Base-by-base conservation (phyloP, 192 early-diverging fungal species). In the Geranomyces variabilis region DNA sequence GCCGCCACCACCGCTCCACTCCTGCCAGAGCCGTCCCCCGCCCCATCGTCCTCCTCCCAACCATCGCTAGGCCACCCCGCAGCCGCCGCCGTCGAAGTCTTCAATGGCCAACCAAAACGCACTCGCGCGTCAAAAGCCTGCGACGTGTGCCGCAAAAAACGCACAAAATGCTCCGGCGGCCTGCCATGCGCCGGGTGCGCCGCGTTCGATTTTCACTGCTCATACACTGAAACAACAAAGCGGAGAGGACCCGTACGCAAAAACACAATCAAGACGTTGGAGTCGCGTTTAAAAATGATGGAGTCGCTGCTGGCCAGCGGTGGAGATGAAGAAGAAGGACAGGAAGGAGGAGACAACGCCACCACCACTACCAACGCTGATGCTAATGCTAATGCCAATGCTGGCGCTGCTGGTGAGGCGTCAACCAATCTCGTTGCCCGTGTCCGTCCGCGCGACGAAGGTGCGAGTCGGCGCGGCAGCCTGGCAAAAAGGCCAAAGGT, bases 101-200 rank as follows among this genome's bases (percentile, higher is more conserved):
- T 24, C 17, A 53, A 53, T 17, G 51, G 51, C 58, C 63, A n/a
- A 36, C 63, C 58, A 2, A 72, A 72, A 44, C 60, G 70, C 14
- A 72, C 44, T 6, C 60, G 70, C 14, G 62, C 70, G 62, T 64
- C 61, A 48, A 72, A 64, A 43, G 70, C 70, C 17, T 72, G 70
- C 28, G 70, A 72, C 64, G 49, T 48, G 36, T 72, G 70, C 24
- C 41, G 70, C 19, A 63, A 53, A 43, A 72, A 72, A 34, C 60
- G 70, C 15, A 72, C 70, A 43, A 72, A 72, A 55, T 72, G 70
- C 49, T 64, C 61, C 4, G 70, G 70, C 3, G 62, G 46, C 21
- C 41, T 59, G 19, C 70, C 70, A 24, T 72, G 70, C 36, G 41
- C 70, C 51, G 70, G 61, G 4, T 72, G 70, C 49, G 28, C 22